phyloP scores from a whole-genome alignment of 345 rosid genomes.

The Limnanthes douglasii region DNA sequence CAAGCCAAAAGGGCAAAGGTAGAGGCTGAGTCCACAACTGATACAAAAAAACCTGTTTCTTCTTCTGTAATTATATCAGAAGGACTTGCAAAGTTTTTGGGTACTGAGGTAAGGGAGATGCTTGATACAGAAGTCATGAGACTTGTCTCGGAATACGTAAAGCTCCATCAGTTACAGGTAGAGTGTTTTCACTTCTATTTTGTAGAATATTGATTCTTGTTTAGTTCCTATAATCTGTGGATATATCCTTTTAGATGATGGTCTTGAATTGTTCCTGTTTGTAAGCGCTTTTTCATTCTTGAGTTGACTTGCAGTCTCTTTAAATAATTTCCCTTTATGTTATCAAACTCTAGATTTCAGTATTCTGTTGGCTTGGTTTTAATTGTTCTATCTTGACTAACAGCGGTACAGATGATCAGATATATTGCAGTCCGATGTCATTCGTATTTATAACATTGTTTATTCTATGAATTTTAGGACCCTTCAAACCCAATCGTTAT shows the following conservation, averaged over 20 bases:
- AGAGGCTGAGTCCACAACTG: constrained; percentile 36
- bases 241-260: too few species aligned
- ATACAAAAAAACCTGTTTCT: constrained; percentile 24
- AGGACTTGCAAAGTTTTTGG: constrained; percentile 69
- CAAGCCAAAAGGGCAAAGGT: constrained; percentile 62
- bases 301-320: too few species aligned
- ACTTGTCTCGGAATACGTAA: constrained; percentile 73
- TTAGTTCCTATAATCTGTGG: too few species aligned
- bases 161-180: constrained; percentile 69
- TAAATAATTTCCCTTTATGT: too few species aligned
- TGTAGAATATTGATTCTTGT: too few species aligned
- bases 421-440: too few species aligned
- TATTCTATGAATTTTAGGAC: constrained; percentile 26
- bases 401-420: too few species aligned
- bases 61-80: constrained; percentile 48
- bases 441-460: background rate
- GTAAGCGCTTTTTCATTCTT: too few species aligned
- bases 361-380: too few species aligned
- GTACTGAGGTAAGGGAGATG: constrained; percentile 53
- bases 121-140: constrained; percentile 31
- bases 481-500: constrained; percentile 69
- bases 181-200: constrained; percentile 1
- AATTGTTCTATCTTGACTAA: too few species aligned
- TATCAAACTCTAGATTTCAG: too few species aligned
- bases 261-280: too few species aligned